Evolutionary conservation across 768 basidiomycete genomes (phyloP), one percentile per base, ranked within the genome.

Genomic region (Paxillus rubicundulus): DNA sequence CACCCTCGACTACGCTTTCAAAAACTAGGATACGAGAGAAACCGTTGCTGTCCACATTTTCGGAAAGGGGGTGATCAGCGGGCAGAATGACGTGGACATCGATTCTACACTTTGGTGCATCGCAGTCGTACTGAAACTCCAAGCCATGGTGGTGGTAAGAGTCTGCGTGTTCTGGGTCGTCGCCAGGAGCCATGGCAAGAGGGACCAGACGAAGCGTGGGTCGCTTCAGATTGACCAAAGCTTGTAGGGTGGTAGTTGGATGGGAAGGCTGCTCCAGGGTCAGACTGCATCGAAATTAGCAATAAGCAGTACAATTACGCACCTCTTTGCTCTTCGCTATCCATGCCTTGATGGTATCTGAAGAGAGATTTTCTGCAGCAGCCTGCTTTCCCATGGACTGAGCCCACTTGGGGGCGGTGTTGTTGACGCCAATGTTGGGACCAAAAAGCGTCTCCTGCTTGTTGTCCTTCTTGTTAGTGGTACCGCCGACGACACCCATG

Each of bases 121-220:
- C 91, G 57, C 89, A 91, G 65, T 98, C 94, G 68, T 89, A 98
- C 66, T 89, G 86, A 69, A 97, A 98, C 64, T 92, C 92, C 53
- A 96, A 77, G 16, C 85, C 82, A 60, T 93, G 90, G 46, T 84
- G 82, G 44, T 84, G 82, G 34, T 78, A 77, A 17, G 75, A 74
- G 53, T 81, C 76, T 17, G 67, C 58, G 34, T 78, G 67, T 36
- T 76, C 67, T 32, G 73, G 65, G 14, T 79, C 77, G 24, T 83
- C 79, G 33, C 76, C 73, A 2, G 74, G 62, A 13, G 78, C 63
- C 18, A 69, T 60, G 4, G 77, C 61, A 17, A 89, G 74, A 1
- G 86, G 91, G 8, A 84, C 85, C 4, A 95, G 80, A 12, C 86
- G 81, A 32, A 98, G 78, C 1, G 91, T 85, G 1, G 94, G 94